Base-by-base conservation (phyloP, 768 basidiomycete species). In the Heimioporus sp. region DNA sequence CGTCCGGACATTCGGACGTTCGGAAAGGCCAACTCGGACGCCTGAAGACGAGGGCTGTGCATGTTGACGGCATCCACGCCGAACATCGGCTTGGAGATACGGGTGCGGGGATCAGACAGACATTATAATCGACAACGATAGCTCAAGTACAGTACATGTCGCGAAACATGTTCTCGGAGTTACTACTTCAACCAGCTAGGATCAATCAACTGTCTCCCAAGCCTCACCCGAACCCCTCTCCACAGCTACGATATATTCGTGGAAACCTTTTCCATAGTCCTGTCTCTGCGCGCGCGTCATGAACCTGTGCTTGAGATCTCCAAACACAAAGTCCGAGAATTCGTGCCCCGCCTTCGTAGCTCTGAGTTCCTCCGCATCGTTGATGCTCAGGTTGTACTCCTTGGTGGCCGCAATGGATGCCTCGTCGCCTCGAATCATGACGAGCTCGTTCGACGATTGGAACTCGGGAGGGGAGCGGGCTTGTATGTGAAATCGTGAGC, bases 381-480 rank as follows among this genome's bases (percentile, higher is more conserved):
- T 35, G 16, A 41, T 28, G n/a, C 28, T 38, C 17, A 51, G 44
- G 10, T 4, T 35, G 21, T 41, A 35, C 20, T 40, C 38, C 16
- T 24, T 41, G 45, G 20, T 11, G 10, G 38, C 32, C 11, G 39
- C 20, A 21, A 52, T 52, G 7, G 51, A 34, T 40, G 46, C 36
- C 45, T 52, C 39, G 32, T 52, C 51, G 12, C 12, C 36, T 17
- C 51, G 39, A 13, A 52, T 41, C 51, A 52, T 41, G 6, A 52
- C 51, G 10, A 52, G 15, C 5, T 32, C 20, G 13, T 40, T 28
- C 24, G 24, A 28, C 1, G 24, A 28, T n/a, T 6, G 21, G 37
- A 9, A 11, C n/a, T 17, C n/a, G 34, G 7, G 9, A 17, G 24
- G 24, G 24, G 31, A 17, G 36, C 24, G 44, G 16, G 24, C 39